These are phyloP conservation scores for Metschnikowia peoriensis DNA, from an alignment of 805 yeast species.

Conservation along the genomic window DNA sequence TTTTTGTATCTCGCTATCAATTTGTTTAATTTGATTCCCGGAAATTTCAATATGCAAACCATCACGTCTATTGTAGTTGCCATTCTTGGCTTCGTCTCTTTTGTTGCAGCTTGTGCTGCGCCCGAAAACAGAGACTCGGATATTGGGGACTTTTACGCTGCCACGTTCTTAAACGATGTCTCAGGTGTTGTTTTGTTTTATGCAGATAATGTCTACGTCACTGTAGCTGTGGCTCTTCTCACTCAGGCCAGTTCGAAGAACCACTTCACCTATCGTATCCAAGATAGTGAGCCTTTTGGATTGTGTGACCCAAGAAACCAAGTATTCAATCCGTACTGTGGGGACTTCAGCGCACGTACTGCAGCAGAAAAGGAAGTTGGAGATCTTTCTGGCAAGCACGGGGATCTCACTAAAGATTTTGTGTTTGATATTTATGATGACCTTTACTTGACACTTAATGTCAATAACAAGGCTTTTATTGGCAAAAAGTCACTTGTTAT, in stretches of 20 bases:
- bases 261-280: neutral
- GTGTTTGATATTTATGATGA: neutral
- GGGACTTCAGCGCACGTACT: neutral
- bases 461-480: conserved; percentile 3
- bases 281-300: neutral
- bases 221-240: neutral
- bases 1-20: too few relatives aligned
- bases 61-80: neutral
- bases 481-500: conserved; percentile 3
- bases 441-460: conserved; percentile 6
- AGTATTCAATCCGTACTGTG: conserved; percentile 4
- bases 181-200: conserved; percentile 1
- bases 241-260: neutral
- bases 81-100: neutral
- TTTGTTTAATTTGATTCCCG: too few relatives aligned
- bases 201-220: neutral
- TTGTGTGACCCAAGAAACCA: neutral
- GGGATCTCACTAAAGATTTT: neutral
- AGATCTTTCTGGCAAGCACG: conserved; percentile 8
- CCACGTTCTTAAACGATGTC: neutral
- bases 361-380: conserved; percentile 5
- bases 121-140: conserved; percentile 3
- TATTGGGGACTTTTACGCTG: neutral
- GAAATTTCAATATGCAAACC: neutral
- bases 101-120: conserved; percentile 3